Evolutionary conservation across 1,139 yeast species (phyloP).

Genomic region (Blastobotrys proliferans): DNA sequence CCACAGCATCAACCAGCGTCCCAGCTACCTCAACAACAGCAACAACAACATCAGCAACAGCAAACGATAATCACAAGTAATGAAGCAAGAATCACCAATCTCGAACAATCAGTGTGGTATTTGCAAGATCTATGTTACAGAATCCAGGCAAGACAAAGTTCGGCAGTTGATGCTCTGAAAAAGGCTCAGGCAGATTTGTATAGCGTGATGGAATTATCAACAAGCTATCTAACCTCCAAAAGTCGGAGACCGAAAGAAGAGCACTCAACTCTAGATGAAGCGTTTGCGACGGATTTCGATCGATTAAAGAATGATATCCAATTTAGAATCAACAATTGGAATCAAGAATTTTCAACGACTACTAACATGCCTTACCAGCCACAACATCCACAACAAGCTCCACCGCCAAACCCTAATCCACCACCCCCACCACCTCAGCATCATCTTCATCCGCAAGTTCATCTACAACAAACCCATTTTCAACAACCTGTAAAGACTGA

Average conservation of each 20-base stretch:
- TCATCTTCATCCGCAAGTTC: too few relatives aligned
- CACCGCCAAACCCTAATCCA: neutral
- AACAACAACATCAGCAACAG: neutral
- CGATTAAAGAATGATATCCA: conserved; percentile 9
- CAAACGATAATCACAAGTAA: conserved; percentile 5
- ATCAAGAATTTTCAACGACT: conserved; percentile 9
- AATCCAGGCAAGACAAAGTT: conserved; percentile 16
- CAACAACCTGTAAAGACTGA: conserved; percentile 20
- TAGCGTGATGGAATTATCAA: conserved; percentile 19
- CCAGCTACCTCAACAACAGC: conserved; percentile 8
- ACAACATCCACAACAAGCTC: conserved; percentile 7
- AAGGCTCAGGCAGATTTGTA: conserved; percentile 21
- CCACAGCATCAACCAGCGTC: conserved; percentile 11
- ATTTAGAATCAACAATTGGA: conserved; percentile 5
- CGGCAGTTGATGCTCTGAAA: conserved; percentile 20
- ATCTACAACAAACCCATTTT: conserved; percentile 4
- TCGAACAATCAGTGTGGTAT: conserved; percentile 24
- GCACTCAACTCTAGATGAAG: neutral
- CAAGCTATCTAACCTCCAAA: conserved; percentile 6
- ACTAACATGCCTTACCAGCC: conserved; percentile 1
- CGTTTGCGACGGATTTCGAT: conserved; percentile 4
- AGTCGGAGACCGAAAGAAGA: neutral
- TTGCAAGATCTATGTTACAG: conserved; percentile 23
- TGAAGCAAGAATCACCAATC: conserved; percentile 14
- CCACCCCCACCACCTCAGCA: conserved; percentile 10